A percentile compares a stretch with the other conserved stretches of the same genome.
Evolutionary conservation across 805 yeast species (phyloP).

Genomic region (Kuraishia borneana): DNA sequence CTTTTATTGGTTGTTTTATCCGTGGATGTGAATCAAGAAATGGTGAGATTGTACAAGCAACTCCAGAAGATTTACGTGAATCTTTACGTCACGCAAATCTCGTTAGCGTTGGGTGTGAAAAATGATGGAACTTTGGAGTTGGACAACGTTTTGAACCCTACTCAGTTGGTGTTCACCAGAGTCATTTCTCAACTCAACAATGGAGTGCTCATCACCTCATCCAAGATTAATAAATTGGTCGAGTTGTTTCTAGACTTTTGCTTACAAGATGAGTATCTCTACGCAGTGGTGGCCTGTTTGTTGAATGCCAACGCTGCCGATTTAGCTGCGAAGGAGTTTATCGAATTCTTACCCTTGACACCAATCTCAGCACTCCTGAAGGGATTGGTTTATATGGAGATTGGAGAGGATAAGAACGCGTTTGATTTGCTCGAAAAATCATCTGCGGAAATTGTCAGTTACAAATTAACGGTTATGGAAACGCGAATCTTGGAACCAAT

Average conservation of each 20-base stretch:
- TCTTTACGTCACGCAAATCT: conserved; percentile 3
- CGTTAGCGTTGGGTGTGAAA: conserved; percentile 3
- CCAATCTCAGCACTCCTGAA: conserved; percentile 13
- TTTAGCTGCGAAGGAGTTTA: conserved; percentile 7
- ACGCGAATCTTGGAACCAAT: conserved; percentile 11
- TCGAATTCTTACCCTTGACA: conserved; percentile 11
- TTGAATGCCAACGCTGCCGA: conserved; percentile 4
- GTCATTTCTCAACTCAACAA: conserved; percentile 8
- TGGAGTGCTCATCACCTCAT: conserved; percentile 13
- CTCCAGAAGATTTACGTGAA: conserved; percentile 8
- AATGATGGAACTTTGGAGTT: background rate
- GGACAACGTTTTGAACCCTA: background rate
- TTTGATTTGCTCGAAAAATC: conserved; percentile 16
- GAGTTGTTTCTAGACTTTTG: conserved; percentile 6
- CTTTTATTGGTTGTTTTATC: conserved; percentile 17
- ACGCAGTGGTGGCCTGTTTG: conserved; percentile 12
- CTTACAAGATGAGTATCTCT: conserved; percentile 8
- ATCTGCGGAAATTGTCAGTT: conserved; percentile 16
- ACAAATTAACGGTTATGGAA: conserved; percentile 6
- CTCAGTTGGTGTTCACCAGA: background rate
- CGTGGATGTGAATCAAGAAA: conserved; percentile 18
- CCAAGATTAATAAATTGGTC: conserved; percentile 12
- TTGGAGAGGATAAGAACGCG: conserved; percentile 16
- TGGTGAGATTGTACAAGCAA: conserved; percentile 11
- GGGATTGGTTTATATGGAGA: conserved; percentile 14